Conservation (phyloP, 2,329 filamentous ascomycete species). For the Colletotrichum ledebouriae region DNA sequence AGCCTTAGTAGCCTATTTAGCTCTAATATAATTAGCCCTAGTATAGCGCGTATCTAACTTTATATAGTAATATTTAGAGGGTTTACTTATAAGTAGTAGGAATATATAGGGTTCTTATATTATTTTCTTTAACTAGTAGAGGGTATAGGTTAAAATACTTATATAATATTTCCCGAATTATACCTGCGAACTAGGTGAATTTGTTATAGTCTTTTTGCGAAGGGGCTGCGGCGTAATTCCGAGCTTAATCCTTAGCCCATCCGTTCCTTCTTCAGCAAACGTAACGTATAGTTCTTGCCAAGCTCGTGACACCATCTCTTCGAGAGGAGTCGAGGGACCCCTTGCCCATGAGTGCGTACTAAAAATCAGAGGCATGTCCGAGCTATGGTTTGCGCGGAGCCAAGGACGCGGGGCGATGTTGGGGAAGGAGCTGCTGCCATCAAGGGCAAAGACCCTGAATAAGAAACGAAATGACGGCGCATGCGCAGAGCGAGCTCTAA, state of each 20-base stretch:
- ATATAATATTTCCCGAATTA: too few relatives aligned
- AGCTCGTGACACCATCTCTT: not conserved
- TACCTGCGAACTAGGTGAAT: too few relatives aligned
- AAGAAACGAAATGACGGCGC: not conserved
- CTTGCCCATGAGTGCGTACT: not conserved
- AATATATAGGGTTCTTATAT: too few relatives aligned
- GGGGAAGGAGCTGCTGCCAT: not conserved
- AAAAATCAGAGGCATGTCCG: not conserved
- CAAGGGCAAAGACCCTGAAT: constrained; percentile 1
- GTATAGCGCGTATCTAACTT: too few relatives aligned
- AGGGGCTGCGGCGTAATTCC: too few relatives aligned
- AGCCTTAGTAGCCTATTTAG: too few relatives aligned
- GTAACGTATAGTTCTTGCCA: constrained; percentile 15
- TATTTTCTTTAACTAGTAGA: too few relatives aligned
- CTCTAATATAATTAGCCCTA: too few relatives aligned
- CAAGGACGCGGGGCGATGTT: constrained; percentile 4
- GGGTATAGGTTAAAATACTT: too few relatives aligned
- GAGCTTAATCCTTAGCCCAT: not conserved
- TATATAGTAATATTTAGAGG: too few relatives aligned
- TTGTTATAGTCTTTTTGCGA: too few relatives aligned
- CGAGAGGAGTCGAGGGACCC: constrained; percentile 3
- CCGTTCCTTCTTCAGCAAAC: constrained; percentile 1
- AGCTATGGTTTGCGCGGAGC: not conserved
- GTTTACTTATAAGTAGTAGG: too few relatives aligned
- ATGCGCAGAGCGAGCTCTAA: not conserved